Conservation (phyloP, 169 alveolate genomes). For the Plasmodium falciparum region DNA sequence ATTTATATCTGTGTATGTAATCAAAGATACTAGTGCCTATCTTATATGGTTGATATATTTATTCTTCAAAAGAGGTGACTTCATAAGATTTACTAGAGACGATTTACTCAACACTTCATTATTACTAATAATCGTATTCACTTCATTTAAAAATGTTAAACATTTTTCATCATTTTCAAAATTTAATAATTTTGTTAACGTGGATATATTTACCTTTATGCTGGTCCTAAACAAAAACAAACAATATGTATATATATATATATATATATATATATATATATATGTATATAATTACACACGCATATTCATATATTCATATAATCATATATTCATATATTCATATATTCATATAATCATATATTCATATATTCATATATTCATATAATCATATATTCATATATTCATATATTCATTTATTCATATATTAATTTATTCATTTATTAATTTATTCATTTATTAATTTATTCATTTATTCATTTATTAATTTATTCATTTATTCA, state of each 20-base stretch:
- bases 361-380: no score
- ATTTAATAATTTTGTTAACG: slow-evolving; percentile 41
- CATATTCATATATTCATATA: neutral
- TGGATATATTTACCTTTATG: slow-evolving; percentile 45
- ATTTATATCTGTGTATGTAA: no score
- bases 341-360: no score
- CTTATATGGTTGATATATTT: slow-evolving; percentile 67
- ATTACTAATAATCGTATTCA: slow-evolving; percentile 47
- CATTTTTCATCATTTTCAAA: slow-evolving; percentile 55
- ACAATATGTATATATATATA: neutral
- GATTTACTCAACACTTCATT: slow-evolving; percentile 64
- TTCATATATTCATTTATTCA: no score
- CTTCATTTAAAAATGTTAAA: slow-evolving; percentile 40
- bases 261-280: neutral
- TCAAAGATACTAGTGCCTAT: neutral
- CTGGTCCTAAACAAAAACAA: slow-evolving; percentile 28
- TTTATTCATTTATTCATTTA: neutral
- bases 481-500: no score
- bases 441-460: no score
- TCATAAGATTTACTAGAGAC: slow-evolving; percentile 61
- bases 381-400: no score
- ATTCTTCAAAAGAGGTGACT: slow-evolving; percentile 55
- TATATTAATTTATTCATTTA: no score
- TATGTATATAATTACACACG: neutral
- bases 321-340: no score